Base-by-base conservation (phyloP, 2,329 filamentous ascomycete species). In the Ceratocystis papillata region DNA sequence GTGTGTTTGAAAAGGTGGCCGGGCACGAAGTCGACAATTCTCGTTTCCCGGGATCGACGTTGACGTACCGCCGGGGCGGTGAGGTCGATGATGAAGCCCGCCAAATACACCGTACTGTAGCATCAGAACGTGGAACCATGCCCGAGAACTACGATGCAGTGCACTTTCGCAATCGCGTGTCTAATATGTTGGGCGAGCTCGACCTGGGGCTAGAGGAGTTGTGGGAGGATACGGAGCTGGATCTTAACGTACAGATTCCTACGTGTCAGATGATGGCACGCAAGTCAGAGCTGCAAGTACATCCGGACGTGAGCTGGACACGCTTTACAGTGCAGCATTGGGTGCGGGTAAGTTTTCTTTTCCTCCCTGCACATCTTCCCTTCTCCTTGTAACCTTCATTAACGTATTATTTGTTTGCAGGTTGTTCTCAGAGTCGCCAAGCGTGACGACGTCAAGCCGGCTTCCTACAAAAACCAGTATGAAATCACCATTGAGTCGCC, bases 401-500 rank as follows among this genome's bases (percentile, higher is more conserved):
- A 55, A 28, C 33, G 28, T 50, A 30, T n/a, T 41, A 20, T 33
- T 44, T 22, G 22, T 17, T 20, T n/a, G 10, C 2, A 93, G 89
- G 90, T 96, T 72, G 90, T 96, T 68, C 89, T 96, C 85, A 87
- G 92, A 64, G 86, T 96, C 60, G 96, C 91, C 37, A 90, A 90
- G 71, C 79, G 88, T 15, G 92, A 96, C 71, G 83, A 86, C 48
- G 84, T 87, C 10, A 89, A 96, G 71, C 86, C 90, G 0, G 80
- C 79, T 0, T 81, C 81, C 45, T 81, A 79, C 69, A 92, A 92
- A 73, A 84, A 91, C 44, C 92, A 96, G 73, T 96, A 96, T 70
- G 92, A 96, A 75, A 96, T 96, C 71, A 96, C 90, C 70, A 96
- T 96, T 71, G 92, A 96, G 76, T 96, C 91, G 1, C 92, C 92